Evolutionary conservation across 192 early-diverging fungal species (phyloP), one percentile per base, ranked within the genome.

Genomic region (Mortierella hygrophila): DNA sequence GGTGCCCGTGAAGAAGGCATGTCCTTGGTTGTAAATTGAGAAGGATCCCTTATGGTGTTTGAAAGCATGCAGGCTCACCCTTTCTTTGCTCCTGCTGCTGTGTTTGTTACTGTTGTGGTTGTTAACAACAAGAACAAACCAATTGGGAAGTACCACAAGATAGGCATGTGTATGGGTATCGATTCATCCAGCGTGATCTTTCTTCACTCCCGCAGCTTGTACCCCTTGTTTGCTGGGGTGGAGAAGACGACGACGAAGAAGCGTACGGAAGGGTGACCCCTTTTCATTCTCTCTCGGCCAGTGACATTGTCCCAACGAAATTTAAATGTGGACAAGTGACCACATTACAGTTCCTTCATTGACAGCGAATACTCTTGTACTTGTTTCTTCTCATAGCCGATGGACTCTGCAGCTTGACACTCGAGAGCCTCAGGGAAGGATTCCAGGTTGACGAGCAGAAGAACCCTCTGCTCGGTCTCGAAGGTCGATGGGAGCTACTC

Each of bases 381-480:
- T 35, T 35, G 32, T 69, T 38, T 75, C 26, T 47, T 15, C 29
- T 26, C 54, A 38, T 82, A 93, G 92, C 93, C 57, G 82, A 88
- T 71, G 91, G 89, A 42, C 85, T 96, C 21, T 78, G 81, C 49
- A 80, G 81, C 60, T 69, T 96, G 68, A 90, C 91, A 38, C 68
- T 89, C 1, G 87, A 93, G 40, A 84, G 87, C 21, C 87, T 97
- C 18, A 44, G 79, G 16, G 65, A 86, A 20, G 95, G 96, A 9
- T 96, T 98, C 89, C 97, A 99, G 85, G 97, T 97, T 5, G 88
- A 91, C 11, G 90, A 88, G 16, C 40, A 75, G 21, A 85, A 85
- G 32, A 99, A 99, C 78, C 94, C 95, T 20, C 89, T 99, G 77
- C 93, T 95, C 21, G 98, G 96, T 18, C 88, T 94, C 15, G 92